Base-by-base conservation (phyloP, 257 asterid species). In the Primulina huaijiensis region DNA sequence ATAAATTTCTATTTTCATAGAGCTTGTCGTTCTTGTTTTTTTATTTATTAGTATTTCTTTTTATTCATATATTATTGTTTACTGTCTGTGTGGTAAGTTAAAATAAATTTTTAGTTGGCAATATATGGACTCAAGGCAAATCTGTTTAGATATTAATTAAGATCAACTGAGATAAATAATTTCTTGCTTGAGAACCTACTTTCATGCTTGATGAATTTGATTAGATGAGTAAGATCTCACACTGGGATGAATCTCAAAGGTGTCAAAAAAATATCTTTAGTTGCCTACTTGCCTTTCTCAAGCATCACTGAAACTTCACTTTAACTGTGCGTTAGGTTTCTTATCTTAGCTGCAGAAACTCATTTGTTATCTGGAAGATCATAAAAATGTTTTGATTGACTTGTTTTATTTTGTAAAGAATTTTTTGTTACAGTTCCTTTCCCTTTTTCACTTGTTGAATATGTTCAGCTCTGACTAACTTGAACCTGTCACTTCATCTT, bases 1-100 rank as follows among this genome's bases (percentile, higher is more conserved):
- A 74, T 60, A 60, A 27, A 27, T 76, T 72, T 60, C 59, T 72
- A n/a, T 64, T 59, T 29, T 21, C 67, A 62, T 72, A 37, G 59
- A 72, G 38, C 37, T 52, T n/a, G 43, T 65, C 65, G 20, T 65
- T 64, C 38, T 34, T 60, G 43, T 37, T 43, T 68, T 31, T 61
- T 76, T 27, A 3, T 27, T 27, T 64, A 29, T 64, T 38, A 55
- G 10, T 40, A n/a, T 65, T 58, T 65, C 31, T n/a, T 62, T 30
- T 9, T 68, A 29, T 46, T 56, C 8, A 59, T 63, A 61, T 64
- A 58, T 14, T 23, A 23, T 23, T 31, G 37, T 46, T 33, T 57
- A 5, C 73, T 59, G 63, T 77, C 55, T 46, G 55, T 46, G 19
- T 46, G 19, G 52, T 23, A 23, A 23, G 25, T 16, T 46, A 2